Percentiles rank a stretch among this genome's conserved stretches.
These are phyloP conservation scores for Ceratocystiopsis sp. DNA, from an alignment of 2,329 filamentous ascomycete species.

Conservation along the genomic window DNA sequence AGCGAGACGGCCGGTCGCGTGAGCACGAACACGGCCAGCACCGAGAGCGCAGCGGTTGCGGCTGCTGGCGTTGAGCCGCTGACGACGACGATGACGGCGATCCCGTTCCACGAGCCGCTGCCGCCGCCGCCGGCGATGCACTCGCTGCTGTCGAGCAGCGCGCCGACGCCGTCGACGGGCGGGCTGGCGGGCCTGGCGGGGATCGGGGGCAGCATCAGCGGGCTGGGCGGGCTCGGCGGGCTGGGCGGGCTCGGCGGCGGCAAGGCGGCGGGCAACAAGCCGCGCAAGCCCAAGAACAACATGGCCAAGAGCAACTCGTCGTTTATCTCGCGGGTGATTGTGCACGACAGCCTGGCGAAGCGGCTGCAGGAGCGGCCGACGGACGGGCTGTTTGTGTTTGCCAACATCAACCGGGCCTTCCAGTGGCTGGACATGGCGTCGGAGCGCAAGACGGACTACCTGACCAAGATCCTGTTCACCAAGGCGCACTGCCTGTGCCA, in stretches of 20 bases:
- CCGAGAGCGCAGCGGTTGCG: slow-evolving; percentile 22
- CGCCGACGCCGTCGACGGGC: slow-evolving; percentile 29
- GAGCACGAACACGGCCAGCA: slow-evolving; percentile 20
- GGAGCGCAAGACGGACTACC: slow-evolving; percentile 59
- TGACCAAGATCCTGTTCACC: slow-evolving; percentile 93
- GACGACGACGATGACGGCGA: no score
- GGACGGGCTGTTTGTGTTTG: slow-evolving; percentile 78
- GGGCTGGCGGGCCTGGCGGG: slow-evolving; percentile 69
- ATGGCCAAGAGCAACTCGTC: slow-evolving; percentile 98
- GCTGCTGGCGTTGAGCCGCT: slow-evolving; percentile 18
- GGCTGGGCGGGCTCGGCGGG: no score
- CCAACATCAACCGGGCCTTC: slow-evolving; percentile 87
- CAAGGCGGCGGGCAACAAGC: slow-evolving; percentile 57
- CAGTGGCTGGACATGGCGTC: slow-evolving; percentile 90
- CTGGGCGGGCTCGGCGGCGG: no score
- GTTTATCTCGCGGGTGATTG: slow-evolving; percentile 91
- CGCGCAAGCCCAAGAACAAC: slow-evolving; percentile 91
- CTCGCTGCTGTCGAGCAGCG: slow-evolving; percentile 10
- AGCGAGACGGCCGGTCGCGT: slow-evolving; percentile 5
- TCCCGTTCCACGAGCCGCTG: no score
- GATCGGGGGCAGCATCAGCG: no score
- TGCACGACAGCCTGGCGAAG: slow-evolving; percentile 66
- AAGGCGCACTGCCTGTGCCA: slow-evolving; percentile 92
- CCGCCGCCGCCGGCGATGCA: slow-evolving; percentile 15
- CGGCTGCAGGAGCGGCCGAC: slow-evolving; percentile 60